phyloP scores from a whole-genome alignment of 441 rosid genomes.

The Eutrema salsugineum region DNA sequence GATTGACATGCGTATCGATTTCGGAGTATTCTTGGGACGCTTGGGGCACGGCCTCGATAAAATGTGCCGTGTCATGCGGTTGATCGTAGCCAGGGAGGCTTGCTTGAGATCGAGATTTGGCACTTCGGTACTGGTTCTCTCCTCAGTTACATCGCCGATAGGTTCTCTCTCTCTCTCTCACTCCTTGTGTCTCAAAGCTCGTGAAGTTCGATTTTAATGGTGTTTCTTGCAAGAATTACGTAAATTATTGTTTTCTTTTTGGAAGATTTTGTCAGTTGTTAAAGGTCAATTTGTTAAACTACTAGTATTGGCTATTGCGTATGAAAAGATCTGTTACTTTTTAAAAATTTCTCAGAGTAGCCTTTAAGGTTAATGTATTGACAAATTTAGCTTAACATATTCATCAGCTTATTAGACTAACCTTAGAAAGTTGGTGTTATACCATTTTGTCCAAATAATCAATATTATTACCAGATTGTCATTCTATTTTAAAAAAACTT shows the following conservation, averaged over 20 bases:
- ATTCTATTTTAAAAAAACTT: too few relatives aligned
- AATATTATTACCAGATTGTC: too few relatives aligned
- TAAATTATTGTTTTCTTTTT: background rate
- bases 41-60: background rate
- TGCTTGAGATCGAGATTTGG: conserved; percentile 37
- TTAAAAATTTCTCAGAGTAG: too few relatives aligned
- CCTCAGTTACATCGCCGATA: conserved; percentile 39
- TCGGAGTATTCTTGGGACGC: background rate
- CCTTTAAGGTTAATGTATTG: too few relatives aligned
- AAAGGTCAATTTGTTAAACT: too few relatives aligned
- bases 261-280: too few relatives aligned
- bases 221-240: too few relatives aligned
- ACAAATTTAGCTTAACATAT: too few relatives aligned
- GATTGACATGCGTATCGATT: conserved; percentile 36
- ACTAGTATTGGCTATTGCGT: background rate
- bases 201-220: background rate
- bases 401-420: too few relatives aligned
- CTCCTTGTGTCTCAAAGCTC: background rate
- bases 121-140: conserved; percentile 39
- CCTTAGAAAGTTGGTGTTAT: too few relatives aligned
- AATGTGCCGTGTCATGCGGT: conserved; percentile 50
- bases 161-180: conserved; percentile 27
- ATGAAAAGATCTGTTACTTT: too few relatives aligned
- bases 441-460: too few relatives aligned
- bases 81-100: conserved; percentile 46